These are phyloP conservation scores for Fusarium sp. DNA, from an alignment of 2,329 filamentous ascomycete genomes.

Conservation along the genomic window DNA sequence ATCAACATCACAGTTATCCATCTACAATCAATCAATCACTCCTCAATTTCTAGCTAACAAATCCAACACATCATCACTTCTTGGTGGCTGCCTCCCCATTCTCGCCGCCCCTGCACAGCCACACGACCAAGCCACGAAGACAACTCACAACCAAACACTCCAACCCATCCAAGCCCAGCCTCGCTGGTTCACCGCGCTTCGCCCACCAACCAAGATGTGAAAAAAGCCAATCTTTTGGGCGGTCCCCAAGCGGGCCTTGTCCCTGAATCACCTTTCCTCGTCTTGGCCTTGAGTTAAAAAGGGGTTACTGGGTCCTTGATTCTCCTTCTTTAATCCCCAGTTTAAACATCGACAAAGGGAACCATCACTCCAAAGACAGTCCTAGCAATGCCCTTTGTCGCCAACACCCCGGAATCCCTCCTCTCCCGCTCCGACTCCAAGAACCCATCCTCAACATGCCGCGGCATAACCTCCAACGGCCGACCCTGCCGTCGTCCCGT, in stretches of 20 bases:
- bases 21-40: neutral
- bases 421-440: constrained; percentile 86
- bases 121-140: constrained; percentile 40
- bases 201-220: constrained; percentile 41
- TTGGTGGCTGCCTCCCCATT: constrained; percentile 7
- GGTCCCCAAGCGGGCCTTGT: constrained; percentile 26
- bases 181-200: constrained; percentile 33
- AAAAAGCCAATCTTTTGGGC: constrained; percentile 14
- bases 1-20: neutral
- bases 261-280: constrained; percentile 24
- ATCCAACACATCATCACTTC: neutral
- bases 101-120: constrained; percentile 29
- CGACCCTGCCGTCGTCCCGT: constrained; percentile 83
- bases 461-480: constrained; percentile 86
- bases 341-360: neutral
- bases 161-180: constrained; percentile 10
- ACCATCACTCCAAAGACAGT: neutral
- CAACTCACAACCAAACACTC: constrained; percentile 8
- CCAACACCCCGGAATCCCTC: constrained; percentile 81
- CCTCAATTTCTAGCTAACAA: neutral
- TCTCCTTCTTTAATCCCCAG: neutral
- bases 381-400: constrained; percentile 54
- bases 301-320: neutral
- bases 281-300: neutral
- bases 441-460: constrained; percentile 85